Percentiles rank a stretch among this genome's conserved stretches.
phyloP scores from a whole-genome alignment of 371 early-diverging fungal genomes.

The Lichtheimia hyalospora region DNA sequence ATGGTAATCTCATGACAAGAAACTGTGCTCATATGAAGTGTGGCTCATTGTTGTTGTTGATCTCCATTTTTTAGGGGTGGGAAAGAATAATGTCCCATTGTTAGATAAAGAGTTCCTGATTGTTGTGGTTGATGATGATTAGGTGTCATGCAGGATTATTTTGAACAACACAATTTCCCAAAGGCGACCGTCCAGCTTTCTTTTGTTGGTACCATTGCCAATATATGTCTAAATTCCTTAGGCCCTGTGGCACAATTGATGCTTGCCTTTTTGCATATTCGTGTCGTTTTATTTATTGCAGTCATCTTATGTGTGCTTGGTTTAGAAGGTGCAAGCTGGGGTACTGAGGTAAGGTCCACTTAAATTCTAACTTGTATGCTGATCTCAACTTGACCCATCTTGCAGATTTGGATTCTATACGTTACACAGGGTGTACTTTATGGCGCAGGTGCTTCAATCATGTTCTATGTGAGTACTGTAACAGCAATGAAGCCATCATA shows the following conservation, averaged over 20 bases:
- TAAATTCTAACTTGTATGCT: too few relatives aligned
- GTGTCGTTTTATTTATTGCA: constrained; percentile 3
- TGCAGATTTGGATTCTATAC: constrained; percentile 54
- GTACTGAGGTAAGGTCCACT: constrained; percentile 15
- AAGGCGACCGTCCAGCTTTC: constrained; percentile 13
- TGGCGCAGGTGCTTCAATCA: constrained; percentile 56
- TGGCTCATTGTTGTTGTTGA: neutral
- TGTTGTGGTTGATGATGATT: neutral
- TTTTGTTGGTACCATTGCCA: constrained; percentile 21
- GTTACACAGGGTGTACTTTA: constrained; percentile 66
- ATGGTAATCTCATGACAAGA: constrained; percentile 1
- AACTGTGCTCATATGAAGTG: too few relatives aligned
- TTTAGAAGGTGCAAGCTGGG: constrained; percentile 23
- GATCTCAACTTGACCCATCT: neutral
- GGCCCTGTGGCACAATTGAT: constrained; percentile 15
- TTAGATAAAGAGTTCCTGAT: neutral
- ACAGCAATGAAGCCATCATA: neutral
- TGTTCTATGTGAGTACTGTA: constrained; percentile 16
- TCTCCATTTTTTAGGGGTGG: neutral
- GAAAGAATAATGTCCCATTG: neutral
- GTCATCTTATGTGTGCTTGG: constrained; percentile 15
- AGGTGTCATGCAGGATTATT: constrained; percentile 27
- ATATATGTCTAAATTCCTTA: constrained; percentile 14
- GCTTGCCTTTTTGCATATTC: constrained; percentile 4
- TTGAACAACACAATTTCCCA: constrained; percentile 18